Conservation (phyloP, 257 asterid genomes). For the Hygrophila difformis region DNA sequence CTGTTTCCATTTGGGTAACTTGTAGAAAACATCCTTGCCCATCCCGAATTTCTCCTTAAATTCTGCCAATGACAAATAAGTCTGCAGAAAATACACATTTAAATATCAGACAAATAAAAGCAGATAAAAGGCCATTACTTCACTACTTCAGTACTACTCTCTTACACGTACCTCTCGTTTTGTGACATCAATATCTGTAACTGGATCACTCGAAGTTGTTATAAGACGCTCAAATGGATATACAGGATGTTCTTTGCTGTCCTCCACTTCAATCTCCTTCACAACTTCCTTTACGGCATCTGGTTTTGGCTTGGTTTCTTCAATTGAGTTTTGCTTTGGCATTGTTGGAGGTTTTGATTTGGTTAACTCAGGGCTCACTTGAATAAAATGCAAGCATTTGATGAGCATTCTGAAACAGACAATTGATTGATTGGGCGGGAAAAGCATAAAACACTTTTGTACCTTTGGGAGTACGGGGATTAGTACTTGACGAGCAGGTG, state of each 20-base stretch:
- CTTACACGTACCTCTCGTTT: constrained; percentile 70
- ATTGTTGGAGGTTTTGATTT: constrained; percentile 35
- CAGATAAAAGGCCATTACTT: too few relatives aligned
- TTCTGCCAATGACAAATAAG: constrained; percentile 70
- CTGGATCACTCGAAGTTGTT: constrained; percentile 60
- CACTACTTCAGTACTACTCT: too few relatives aligned
- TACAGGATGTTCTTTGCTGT: constrained; percentile 64
- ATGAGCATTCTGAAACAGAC: neutral
- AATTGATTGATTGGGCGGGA: neutral
- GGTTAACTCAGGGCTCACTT: constrained; percentile 51
- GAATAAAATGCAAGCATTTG: constrained; percentile 2
- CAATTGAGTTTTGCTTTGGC: constrained; percentile 56
- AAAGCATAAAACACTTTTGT: too few relatives aligned
- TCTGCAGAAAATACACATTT: constrained; percentile 38
- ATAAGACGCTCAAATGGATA: constrained; percentile 72
- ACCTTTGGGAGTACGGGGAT: constrained; percentile 76
- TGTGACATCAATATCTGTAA: constrained; percentile 63
- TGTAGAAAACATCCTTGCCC: constrained; percentile 62
- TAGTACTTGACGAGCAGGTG: constrained; percentile 50
- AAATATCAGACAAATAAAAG: constrained; percentile 7
- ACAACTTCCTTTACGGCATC: constrained; percentile 76
- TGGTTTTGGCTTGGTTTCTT: constrained; percentile 56
- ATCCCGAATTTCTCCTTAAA: constrained; percentile 84
- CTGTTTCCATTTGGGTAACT: constrained; percentile 98
- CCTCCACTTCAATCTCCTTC: constrained; percentile 76